A percentile compares a stretch with the other conserved stretches of the same genome.
These are phyloP conservation scores for Hymenoscyphus linearis DNA, from an alignment of 2,329 filamentous ascomycete genomes.

Conservation along the genomic window DNA sequence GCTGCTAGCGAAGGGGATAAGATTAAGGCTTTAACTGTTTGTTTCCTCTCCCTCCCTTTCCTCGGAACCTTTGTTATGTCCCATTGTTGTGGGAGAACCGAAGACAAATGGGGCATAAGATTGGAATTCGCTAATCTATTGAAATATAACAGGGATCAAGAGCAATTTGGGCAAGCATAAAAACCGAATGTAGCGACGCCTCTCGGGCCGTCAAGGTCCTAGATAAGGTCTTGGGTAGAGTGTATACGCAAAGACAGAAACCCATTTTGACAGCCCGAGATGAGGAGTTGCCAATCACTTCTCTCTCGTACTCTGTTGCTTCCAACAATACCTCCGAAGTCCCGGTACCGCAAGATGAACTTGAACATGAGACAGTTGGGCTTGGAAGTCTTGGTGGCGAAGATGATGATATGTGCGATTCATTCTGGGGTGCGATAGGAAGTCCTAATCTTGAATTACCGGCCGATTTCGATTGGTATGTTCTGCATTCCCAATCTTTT, in stretches of 20 bases:
- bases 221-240: conserved; percentile 16
- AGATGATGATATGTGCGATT: conserved; percentile 15
- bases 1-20: conserved; percentile 19
- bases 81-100: neutral
- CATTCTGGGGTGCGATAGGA: conserved; percentile 17
- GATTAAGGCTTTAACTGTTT: conserved; percentile 13
- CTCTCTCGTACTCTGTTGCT: neutral
- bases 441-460: conserved; percentile 13
- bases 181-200: conserved; percentile 23
- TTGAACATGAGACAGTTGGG: neutral
- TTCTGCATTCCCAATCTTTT: neutral
- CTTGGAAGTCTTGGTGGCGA: neutral
- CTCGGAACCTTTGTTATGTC: too few relatives aligned
- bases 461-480: conserved; percentile 22
- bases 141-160: conserved; percentile 11
- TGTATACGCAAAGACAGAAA: conserved; percentile 8
- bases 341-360: neutral
- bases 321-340: neutral
- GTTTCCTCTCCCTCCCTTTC: too few relatives aligned
- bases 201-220: conserved; percentile 19
- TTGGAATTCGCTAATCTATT: neutral
- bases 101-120: too few relatives aligned
- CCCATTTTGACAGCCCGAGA: neutral
- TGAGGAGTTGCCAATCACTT: neutral
- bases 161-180: conserved; percentile 23